phyloP scores from a whole-genome alignment of 2,329 filamentous ascomycete species.

The Calonectria pteridis region DNA sequence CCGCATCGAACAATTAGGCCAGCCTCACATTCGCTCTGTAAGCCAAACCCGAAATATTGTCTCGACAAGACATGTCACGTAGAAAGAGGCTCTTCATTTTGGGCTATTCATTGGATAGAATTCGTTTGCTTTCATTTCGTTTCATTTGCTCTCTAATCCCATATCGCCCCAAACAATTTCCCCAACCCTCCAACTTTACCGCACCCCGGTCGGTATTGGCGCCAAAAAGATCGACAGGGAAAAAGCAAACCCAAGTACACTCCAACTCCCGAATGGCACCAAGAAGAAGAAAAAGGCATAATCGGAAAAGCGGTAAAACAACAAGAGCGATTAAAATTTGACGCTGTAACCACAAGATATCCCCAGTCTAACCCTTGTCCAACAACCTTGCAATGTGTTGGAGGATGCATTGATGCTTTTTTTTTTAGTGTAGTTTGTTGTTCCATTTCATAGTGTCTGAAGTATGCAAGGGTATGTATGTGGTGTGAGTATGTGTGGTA shows the following conservation, averaged over 20 bases:
- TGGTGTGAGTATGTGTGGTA: not conserved
- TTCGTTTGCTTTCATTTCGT: conserved; percentile 11
- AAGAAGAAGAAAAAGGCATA: not conserved
- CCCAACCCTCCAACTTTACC: conserved; percentile 2
- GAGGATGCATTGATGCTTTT: conserved; percentile 1
- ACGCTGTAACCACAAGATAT: conserved; percentile 1
- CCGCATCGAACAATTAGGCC: conserved; percentile 1
- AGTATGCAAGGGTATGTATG: conserved; percentile 3
- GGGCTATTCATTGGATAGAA: not conserved
- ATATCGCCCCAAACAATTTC: conserved; percentile 13
- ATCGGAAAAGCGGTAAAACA: conserved; percentile 1
- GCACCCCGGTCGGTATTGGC: conserved; percentile 2
- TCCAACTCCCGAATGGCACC: conserved; percentile 3
- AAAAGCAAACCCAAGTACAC: not conserved
- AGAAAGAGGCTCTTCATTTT: not conserved
- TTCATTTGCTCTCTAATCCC: conserved; percentile 12
- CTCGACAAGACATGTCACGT: not conserved
- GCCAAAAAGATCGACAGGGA: conserved; percentile 9
- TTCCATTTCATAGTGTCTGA: not conserved
- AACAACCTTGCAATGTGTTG: not conserved
- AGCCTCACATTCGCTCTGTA: not conserved
- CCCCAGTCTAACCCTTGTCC: not conserved
- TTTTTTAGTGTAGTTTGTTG: not conserved
- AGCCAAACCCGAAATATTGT: not conserved
- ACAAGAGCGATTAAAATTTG: conserved; percentile 6